A percentile compares a stretch with the other conserved stretches of the same genome.
These are phyloP conservation scores for Hypoxylon sp. DNA, from an alignment of 2,329 filamentous ascomycete genomes.

Conservation along the genomic window DNA sequence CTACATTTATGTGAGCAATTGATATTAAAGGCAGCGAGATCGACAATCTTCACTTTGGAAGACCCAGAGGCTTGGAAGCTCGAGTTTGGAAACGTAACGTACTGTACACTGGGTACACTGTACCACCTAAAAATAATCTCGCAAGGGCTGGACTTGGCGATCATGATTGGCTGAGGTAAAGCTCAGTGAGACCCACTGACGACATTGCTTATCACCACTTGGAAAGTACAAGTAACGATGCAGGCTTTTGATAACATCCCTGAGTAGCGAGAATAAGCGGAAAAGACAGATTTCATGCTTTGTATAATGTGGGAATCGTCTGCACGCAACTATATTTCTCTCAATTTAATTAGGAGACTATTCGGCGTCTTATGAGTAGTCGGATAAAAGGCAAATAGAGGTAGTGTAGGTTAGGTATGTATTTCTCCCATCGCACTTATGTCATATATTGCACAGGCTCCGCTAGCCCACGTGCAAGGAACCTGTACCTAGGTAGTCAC, in stretches of 20 bases:
- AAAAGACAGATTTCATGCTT: conserved; percentile 18
- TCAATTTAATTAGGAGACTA: conserved; percentile 26
- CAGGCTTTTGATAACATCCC: not conserved
- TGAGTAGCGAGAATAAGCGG: conserved; percentile 20
- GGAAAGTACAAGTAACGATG: not conserved
- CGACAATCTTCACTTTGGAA: conserved; percentile 6
- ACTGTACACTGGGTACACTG: too few species aligned
- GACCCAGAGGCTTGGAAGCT: conserved; percentile 14
- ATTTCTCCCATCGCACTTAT: conserved; percentile 27
- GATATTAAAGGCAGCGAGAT: conserved; percentile 9
- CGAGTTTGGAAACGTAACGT: conserved; percentile 24
- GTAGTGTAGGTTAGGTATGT: conserved; percentile 17
- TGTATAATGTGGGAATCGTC: conserved; percentile 2
- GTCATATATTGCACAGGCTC: conserved; percentile 35
- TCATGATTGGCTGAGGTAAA: conserved; percentile 26
- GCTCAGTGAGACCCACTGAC: conserved; percentile 22
- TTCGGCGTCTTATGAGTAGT: conserved; percentile 33
- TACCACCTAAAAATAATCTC: conserved; percentile 37
- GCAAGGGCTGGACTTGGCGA: conserved; percentile 26
- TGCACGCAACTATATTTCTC: conserved; percentile 2
- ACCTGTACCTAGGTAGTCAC: not conserved
- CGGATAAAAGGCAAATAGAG: too few species aligned
- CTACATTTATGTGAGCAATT: not conserved
- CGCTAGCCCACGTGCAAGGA: conserved; percentile 18
- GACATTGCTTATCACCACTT: conserved; percentile 6